Evolutionary conservation across 1,139 yeast species (phyloP).

Genomic region (Blastobotrys buckinghamii): DNA sequence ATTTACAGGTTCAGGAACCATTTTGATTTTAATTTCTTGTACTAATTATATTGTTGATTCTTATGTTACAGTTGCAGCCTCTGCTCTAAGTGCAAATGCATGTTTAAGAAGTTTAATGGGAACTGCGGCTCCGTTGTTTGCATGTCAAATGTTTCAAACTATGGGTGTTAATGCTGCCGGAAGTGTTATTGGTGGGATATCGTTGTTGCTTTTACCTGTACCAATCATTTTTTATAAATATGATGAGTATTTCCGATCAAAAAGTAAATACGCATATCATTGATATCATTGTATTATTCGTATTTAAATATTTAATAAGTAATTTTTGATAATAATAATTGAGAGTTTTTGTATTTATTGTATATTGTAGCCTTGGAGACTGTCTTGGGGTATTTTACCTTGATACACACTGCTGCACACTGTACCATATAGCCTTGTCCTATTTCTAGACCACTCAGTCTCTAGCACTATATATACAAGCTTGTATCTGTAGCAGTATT

Average conservation of each 20-base stretch:
- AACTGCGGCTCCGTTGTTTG: constrained; percentile 73
- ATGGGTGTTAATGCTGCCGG: constrained; percentile 81
- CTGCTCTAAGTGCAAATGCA: constrained; percentile 86
- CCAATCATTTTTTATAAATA: constrained; percentile 50
- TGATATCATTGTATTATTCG: no score
- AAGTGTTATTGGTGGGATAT: constrained; percentile 62
- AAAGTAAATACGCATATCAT: not conserved
- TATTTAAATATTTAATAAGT: no score
- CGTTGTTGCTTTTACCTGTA: constrained; percentile 57
- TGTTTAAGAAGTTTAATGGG: constrained; percentile 69
- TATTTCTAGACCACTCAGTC: no score
- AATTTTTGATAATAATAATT: no score
- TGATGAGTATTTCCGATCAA: constrained; percentile 3
- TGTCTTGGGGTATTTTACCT: no score
- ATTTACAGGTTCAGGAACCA: constrained; percentile 65
- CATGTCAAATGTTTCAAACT: constrained; percentile 61
- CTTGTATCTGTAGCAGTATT: no score
- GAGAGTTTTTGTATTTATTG: no score
- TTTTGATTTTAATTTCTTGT: constrained; percentile 68
- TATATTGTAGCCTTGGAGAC: no score
- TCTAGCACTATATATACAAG: no score
- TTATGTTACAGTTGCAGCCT: constrained; percentile 72
- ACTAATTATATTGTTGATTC: constrained; percentile 73
- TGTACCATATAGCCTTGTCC: no score
- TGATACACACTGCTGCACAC: no score